Evolutionary conservation across 2,329 filamentous ascomycete genomes (phyloP).

Genomic region (Lizonia empirigonia): DNA sequence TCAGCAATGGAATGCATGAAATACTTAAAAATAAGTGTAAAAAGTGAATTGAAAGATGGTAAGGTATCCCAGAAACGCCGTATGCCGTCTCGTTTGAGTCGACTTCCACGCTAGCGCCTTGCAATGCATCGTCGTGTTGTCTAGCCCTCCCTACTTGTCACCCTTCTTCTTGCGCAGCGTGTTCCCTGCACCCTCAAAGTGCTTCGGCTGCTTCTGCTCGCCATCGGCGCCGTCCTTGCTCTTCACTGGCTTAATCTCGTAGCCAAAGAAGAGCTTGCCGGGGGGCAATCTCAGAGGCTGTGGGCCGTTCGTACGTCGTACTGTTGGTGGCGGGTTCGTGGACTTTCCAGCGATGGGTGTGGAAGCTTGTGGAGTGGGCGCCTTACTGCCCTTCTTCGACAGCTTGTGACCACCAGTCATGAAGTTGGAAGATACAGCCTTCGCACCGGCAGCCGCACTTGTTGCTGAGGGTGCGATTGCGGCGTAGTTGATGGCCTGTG

Average conservation of each 20-base stretch:
- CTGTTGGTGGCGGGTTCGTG: constrained; percentile 50
- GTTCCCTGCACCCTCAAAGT: constrained; percentile 82
- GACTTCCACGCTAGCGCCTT: constrained; percentile 29
- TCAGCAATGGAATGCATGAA: neutral
- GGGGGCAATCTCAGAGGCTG: constrained; percentile 83
- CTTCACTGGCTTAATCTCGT: constrained; percentile 87
- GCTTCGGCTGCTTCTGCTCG: constrained; percentile 67
- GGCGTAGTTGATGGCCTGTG: constrained; percentile 95
- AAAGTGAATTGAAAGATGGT: constrained; percentile 4
- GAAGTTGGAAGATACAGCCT: constrained; percentile 76
- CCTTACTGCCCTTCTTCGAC: constrained; percentile 82
- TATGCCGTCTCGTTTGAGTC: constrained; percentile 5
- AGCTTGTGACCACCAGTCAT: constrained; percentile 79
- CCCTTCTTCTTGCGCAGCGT: constrained; percentile 78
- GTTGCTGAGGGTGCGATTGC: constrained; percentile 81
- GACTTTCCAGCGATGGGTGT: constrained; percentile 67
- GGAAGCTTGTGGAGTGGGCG: constrained; percentile 63
- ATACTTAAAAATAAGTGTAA: neutral
- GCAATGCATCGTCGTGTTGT: constrained; percentile 12
- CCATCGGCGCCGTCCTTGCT: constrained; percentile 68
- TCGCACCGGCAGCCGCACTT: constrained; percentile 66
- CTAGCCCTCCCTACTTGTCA: constrained; percentile 37
- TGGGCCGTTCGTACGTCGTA: constrained; percentile 72
- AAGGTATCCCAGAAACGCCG: constrained; percentile 15
- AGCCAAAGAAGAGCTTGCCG: constrained; percentile 96